Base-by-base conservation (phyloP, 1,139 yeast species). In the Arxiozyma telluris region DNA sequence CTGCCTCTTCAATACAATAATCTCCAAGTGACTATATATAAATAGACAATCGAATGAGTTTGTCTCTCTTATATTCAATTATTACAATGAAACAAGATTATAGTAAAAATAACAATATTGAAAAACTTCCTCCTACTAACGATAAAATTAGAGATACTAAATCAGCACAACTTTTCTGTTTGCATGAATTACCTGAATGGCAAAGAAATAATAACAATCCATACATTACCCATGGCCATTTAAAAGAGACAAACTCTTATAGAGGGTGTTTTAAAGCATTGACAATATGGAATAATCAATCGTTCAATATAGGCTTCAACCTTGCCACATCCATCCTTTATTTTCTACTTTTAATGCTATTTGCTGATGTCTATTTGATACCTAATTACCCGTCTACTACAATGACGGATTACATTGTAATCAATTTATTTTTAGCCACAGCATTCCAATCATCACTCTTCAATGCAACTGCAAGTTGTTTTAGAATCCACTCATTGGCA, bases 171-270 rank as follows among this genome's bases (percentile, higher is more conserved):
- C 57, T 57, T 41, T 52, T 50, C 34, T 22, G 55, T 27, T 78
- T 73, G 70, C 70, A 77, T 54, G 81, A 81, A 52, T 66, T 90
- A 18, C 91, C 88, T 17, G 80, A 75, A 18, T 90, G 97, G 97
- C 96, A 87, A 66, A 39, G 27, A 34, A 9, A 30, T 11, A 76
- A 80, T 62, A 96, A 90, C 65, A 90, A 90, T 64, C 88, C 85
- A 60, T 87, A 69, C 66, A 89, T 90, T 49, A 68, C 74, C 44
- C 72, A 81, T 0, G 95, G 96, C 1, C 90, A 90, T 63, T 88
- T 90, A 20, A 76, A 75, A 47, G 87, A 81, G 56, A 84, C 94
- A 0, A 66, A 71, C 47, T 82, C 88, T 44, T 77, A 74, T 55
- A 57, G 57, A 44, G 72, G 71, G 49, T 83, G 90, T 59, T 59